Evolutionary conservation across 1,284 basidiomycete species (phyloP).

Genomic region (Trichosporon ovoides): DNA sequence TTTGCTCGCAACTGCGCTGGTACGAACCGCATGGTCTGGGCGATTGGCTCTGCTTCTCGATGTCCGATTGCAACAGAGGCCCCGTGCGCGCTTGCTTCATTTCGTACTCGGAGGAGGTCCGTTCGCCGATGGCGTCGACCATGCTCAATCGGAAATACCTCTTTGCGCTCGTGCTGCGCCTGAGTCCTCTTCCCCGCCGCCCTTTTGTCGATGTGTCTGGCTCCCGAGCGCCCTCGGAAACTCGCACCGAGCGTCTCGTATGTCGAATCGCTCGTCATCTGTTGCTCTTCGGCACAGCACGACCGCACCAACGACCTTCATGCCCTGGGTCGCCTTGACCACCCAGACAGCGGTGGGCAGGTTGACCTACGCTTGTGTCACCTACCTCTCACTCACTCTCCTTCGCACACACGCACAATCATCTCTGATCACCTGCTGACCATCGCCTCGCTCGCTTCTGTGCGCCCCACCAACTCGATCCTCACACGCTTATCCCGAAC

Average conservation of each 20-base stretch:
- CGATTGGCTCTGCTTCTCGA: neutral
- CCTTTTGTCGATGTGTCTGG: too few species aligned
- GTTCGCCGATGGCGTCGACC: neutral
- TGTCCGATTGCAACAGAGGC: neutral
- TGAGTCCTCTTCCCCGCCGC: too few species aligned
- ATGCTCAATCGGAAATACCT: neutral
- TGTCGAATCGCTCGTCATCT: neutral
- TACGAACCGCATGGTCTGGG: too few species aligned
- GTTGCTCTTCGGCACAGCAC: neutral
- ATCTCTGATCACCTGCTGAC: neutral
- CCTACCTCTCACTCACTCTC: too few species aligned
- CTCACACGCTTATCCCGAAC: neutral
- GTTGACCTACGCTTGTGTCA: neutral
- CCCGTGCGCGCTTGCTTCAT: neutral
- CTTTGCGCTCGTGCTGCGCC: too few species aligned
- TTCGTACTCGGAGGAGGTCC: neutral
- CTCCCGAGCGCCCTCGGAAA: neutral
- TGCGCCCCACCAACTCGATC: neutral
- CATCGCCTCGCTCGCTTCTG: neutral
- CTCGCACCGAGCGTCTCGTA: neutral
- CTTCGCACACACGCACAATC: slow-evolving; percentile 2
- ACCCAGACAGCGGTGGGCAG: too few species aligned
- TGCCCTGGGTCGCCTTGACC: too few species aligned
- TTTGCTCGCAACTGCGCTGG: too few species aligned
- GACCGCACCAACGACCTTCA: too few species aligned